Percentiles rank a stretch among this genome's conserved stretches.
Conservation (phyloP, 2,329 filamentous ascomycete genomes). For the Fusarium lateritium region DNA sequence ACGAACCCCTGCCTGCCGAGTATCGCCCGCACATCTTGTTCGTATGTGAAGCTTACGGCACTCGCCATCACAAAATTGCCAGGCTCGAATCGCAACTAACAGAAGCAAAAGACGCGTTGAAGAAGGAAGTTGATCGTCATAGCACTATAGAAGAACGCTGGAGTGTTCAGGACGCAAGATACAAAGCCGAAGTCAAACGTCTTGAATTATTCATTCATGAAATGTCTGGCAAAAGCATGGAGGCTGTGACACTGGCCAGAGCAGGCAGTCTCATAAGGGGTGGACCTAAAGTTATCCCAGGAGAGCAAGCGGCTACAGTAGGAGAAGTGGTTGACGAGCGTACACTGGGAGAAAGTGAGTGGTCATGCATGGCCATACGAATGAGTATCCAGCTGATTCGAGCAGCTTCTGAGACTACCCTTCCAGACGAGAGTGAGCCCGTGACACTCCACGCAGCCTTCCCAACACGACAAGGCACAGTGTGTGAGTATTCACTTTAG, state of each 20-base stretch:
- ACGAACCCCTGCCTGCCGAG: slow-evolving; percentile 56
- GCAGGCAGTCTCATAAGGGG: slow-evolving; percentile 56
- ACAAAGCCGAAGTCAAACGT: slow-evolving; percentile 52
- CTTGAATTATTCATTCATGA: slow-evolving; percentile 52
- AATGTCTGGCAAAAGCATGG: slow-evolving; percentile 60
- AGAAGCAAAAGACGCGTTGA: slow-evolving; percentile 53
- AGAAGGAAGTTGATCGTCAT: slow-evolving; percentile 56
- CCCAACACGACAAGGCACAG: slow-evolving; percentile 29
- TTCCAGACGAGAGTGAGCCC: not conserved
- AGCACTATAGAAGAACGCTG: slow-evolving; percentile 42
- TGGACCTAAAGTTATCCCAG: not conserved
- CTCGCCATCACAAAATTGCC: slow-evolving; percentile 47
- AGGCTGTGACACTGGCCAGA: slow-evolving; percentile 61
- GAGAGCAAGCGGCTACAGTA: not conserved
- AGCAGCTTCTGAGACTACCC: slow-evolving; percentile 3
- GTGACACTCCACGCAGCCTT: not conserved
- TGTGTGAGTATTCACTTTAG: slow-evolving; percentile 23
- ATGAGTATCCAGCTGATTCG: slow-evolving; percentile 9
- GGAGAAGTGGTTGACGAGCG: not conserved
- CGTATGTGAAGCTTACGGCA: slow-evolving; percentile 56
- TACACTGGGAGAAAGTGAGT: slow-evolving; percentile 12
- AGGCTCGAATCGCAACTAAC: slow-evolving; percentile 56
- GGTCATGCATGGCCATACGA: not conserved
- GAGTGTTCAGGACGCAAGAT: slow-evolving; percentile 43
- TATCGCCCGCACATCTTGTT: slow-evolving; percentile 60